Evolutionary conservation across 2,329 filamentous ascomycete species (phyloP).

Genomic region (Fusarium napiforme): DNA sequence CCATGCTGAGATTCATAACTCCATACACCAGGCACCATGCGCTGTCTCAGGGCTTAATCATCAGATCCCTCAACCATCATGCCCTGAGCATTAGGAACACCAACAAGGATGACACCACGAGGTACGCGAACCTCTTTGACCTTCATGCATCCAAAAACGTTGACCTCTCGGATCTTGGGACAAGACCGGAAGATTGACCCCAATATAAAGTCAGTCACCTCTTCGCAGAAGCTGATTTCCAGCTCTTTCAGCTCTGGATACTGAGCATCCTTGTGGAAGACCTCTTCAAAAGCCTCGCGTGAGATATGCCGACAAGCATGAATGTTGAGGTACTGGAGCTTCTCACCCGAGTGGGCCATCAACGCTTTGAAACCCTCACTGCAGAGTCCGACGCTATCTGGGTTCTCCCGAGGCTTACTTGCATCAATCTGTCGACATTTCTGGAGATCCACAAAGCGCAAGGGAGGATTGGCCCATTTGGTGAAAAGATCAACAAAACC

Average conservation of each 20-base stretch:
- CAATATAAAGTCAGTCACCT: conserved; percentile 73
- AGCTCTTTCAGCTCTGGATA: conserved; percentile 78
- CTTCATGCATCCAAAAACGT: conserved; percentile 74
- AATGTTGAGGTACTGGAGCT: conserved; percentile 77
- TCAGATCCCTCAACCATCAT: conserved; percentile 66
- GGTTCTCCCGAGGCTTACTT: conserved; percentile 71
- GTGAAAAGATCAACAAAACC: conserved; percentile 79
- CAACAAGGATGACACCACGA: conserved; percentile 65
- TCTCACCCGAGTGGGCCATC: conserved; percentile 82
- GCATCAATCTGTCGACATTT: conserved; percentile 83
- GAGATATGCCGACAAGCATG: conserved; percentile 86
- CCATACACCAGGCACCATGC: conserved; percentile 9
- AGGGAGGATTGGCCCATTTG: conserved; percentile 77
- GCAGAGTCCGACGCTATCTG: conserved; percentile 76
- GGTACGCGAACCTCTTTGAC: conserved; percentile 65
- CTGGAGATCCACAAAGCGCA: conserved; percentile 78
- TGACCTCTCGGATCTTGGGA: conserved; percentile 68
- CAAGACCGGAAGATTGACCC: conserved; percentile 72
- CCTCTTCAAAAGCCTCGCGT: conserved; percentile 75
- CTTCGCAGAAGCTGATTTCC: conserved; percentile 81
- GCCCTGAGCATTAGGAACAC: conserved; percentile 67
- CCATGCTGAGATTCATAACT: not conserved
- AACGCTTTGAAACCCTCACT: conserved; percentile 80
- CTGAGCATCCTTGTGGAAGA: conserved; percentile 69
- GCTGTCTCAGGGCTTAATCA: conserved; percentile 15